These are phyloP conservation scores for Clonostachys sp. DNA, from an alignment of 2,329 filamentous ascomycete species.

Conservation along the genomic window DNA sequence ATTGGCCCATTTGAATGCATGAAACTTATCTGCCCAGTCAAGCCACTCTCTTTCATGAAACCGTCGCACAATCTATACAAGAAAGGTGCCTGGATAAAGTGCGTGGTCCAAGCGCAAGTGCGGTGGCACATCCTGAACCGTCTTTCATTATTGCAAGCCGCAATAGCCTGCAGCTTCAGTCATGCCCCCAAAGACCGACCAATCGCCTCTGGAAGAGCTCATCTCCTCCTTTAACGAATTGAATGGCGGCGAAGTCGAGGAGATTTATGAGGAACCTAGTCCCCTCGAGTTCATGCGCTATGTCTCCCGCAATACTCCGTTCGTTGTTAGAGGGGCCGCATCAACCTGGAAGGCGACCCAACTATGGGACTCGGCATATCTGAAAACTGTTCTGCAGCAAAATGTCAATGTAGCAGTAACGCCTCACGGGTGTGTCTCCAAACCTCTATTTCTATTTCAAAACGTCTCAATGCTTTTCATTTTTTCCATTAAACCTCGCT, in stretches of 20 bases:
- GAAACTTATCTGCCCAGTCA: no score
- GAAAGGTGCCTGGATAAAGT: no score
- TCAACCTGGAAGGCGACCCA: conserved; percentile 56
- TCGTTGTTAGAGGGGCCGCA: conserved; percentile 64
- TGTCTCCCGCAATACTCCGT: conserved; percentile 70
- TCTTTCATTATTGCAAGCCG: no score
- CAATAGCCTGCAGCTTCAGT: no score
- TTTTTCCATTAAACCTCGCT: background rate
- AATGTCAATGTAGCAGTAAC: conserved; percentile 74
- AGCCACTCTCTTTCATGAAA: no score
- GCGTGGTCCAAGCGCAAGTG: no score
- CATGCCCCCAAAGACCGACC: no score
- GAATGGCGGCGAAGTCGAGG: conserved; percentile 56
- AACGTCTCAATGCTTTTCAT: background rate
- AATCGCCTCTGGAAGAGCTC: conserved; percentile 33
- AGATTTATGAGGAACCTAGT: conserved; percentile 60
- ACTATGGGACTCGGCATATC: conserved; percentile 58
- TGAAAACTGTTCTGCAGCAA: conserved; percentile 51
- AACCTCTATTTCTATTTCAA: background rate
- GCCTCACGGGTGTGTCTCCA: conserved; percentile 53
- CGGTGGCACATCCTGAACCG: no score
- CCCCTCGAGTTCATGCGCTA: conserved; percentile 77
- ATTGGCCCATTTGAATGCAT: no score
- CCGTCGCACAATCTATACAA: no score
- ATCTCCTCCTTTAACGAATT: conserved; percentile 71